Percentiles rank a stretch among this genome's conserved stretches.
Conservation (phyloP, 345 rosid species). For the Populus pruinosa region DNA sequence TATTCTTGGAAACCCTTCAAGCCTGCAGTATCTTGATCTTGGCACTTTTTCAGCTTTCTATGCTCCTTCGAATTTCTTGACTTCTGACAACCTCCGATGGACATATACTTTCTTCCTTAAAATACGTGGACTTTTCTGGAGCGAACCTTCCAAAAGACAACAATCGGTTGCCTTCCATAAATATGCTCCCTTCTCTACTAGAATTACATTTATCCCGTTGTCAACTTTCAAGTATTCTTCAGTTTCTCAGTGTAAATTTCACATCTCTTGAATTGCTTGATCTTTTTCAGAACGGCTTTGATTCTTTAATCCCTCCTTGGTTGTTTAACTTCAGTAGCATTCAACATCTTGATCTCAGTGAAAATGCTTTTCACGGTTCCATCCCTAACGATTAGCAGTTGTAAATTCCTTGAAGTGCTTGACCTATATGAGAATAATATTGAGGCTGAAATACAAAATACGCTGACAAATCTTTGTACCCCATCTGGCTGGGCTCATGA, state of each 20-base stretch:
- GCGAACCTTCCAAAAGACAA: background rate
- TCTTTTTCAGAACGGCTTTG: background rate
- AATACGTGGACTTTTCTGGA: background rate
- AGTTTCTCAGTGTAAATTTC: background rate
- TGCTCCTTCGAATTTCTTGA: background rate
- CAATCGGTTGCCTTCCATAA: background rate
- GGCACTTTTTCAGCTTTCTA: background rate
- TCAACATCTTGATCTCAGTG: background rate
- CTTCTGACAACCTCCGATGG: too few species aligned
- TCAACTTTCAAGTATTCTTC: background rate
- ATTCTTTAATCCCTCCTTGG: background rate
- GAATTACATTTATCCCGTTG: background rate
- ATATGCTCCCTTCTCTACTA: slow-evolving; percentile 1
- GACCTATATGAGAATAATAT: background rate
- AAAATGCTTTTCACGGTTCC: background rate
- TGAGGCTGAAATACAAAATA: slow-evolving; percentile 6
- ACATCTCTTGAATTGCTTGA: slow-evolving; percentile 13
- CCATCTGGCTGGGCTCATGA: background rate
- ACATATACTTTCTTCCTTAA: too few species aligned
- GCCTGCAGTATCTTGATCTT: slow-evolving; percentile 22
- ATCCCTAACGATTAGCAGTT: background rate
- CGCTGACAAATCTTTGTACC: slow-evolving; percentile 5
- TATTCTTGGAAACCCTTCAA: slow-evolving; percentile 30
- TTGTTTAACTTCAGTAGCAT: background rate
- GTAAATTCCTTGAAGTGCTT: background rate